A percentile compares a stretch with the other conserved stretches of the same genome.
These are phyloP conservation scores for Antrodiella citrinella DNA, from an alignment of 768 basidiomycete species.

Conservation along the genomic window DNA sequence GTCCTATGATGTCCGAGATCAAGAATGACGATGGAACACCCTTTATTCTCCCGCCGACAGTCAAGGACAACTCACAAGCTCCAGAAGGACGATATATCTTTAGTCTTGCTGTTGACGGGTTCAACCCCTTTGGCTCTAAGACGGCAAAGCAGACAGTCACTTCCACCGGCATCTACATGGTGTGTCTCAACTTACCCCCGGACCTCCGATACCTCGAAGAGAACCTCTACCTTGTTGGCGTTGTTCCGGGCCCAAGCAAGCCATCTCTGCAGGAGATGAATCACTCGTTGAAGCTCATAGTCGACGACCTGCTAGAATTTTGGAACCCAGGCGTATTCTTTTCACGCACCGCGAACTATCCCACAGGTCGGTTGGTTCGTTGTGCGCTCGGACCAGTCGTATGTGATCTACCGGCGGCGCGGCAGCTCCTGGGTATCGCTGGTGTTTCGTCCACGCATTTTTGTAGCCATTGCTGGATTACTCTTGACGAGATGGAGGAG, in stretches of 20 bases:
- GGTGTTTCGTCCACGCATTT: background rate
- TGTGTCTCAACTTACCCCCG: constrained; percentile 20
- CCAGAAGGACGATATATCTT: constrained; percentile 1
- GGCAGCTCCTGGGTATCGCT: background rate
- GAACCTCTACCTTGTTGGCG: constrained; percentile 33
- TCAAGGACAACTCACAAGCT: background rate
- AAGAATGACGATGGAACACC: constrained; percentile 5
- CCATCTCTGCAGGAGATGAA: constrained; percentile 28
- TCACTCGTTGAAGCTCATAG: constrained; percentile 29
- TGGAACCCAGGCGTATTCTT: constrained; percentile 28
- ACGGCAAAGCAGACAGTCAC: constrained; percentile 1
- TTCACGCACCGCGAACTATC: constrained; percentile 15
- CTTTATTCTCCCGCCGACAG: constrained; percentile 1
- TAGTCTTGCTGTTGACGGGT: constrained; percentile 1
- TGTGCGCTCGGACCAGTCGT: background rate
- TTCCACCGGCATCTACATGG: constrained; percentile 16
- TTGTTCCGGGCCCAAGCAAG: constrained; percentile 34
- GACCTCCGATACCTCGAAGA: constrained; percentile 13
- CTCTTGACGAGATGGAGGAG: constrained; percentile 20
- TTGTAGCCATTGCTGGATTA: background rate
- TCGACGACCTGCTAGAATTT: constrained; percentile 27
- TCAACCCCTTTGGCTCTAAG: constrained; percentile 3
- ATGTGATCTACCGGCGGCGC: background rate
- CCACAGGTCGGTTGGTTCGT: constrained; percentile 12
- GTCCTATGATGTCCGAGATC: constrained; percentile 5